Percentiles rank a stretch among this genome's conserved stretches.
Evolutionary conservation across 805 yeast species (phyloP).

Genomic region (Cyberlindnera saturnus): DNA sequence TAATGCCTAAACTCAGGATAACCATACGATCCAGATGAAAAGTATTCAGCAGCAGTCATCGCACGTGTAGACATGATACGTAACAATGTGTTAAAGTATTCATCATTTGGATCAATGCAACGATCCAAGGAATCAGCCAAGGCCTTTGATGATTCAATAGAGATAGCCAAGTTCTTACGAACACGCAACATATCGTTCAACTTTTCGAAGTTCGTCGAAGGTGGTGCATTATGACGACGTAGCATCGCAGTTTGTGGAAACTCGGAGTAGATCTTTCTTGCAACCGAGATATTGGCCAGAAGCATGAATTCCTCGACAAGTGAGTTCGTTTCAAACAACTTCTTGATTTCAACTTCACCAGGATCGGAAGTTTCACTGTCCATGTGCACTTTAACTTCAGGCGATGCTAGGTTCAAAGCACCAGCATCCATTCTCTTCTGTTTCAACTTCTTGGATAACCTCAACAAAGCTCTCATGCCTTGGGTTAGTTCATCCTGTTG

Average conservation of each 20-base stretch:
- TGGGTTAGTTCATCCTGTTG: constrained; percentile 80
- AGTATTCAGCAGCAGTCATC: constrained; percentile 99
- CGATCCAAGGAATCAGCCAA: constrained; percentile 91
- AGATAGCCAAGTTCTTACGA: constrained; percentile 67
- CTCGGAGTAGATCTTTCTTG: constrained; percentile 83
- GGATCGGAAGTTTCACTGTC: constrained; percentile 98
- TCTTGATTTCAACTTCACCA: constrained; percentile 87
- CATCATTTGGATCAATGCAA: constrained; percentile 76
- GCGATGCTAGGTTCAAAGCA: constrained; percentile 93
- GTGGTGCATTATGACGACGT: constrained; percentile 97
- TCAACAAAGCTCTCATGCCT: constrained; percentile 79
- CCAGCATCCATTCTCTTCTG: constrained; percentile 89
- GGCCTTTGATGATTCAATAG: constrained; percentile 81
- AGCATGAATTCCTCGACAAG: constrained; percentile 98
- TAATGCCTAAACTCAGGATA: constrained; percentile 93
- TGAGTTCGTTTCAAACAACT: constrained; percentile 85
- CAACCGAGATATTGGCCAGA: constrained; percentile 94
- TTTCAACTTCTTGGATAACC: constrained; percentile 77
- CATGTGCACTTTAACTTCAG: constrained; percentile 95
- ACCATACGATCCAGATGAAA: constrained; percentile 83
- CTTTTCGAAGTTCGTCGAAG: constrained; percentile 84
- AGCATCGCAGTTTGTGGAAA: constrained; percentile 98
- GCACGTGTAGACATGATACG: constrained; percentile 98
- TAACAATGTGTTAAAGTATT: constrained; percentile 86
- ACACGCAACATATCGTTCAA: constrained; percentile 84